Evolutionary conservation across 768 basidiomycete genomes (phyloP), one percentile per base, ranked within the genome.

Genomic region (Boletus pseudopeckii): DNA sequence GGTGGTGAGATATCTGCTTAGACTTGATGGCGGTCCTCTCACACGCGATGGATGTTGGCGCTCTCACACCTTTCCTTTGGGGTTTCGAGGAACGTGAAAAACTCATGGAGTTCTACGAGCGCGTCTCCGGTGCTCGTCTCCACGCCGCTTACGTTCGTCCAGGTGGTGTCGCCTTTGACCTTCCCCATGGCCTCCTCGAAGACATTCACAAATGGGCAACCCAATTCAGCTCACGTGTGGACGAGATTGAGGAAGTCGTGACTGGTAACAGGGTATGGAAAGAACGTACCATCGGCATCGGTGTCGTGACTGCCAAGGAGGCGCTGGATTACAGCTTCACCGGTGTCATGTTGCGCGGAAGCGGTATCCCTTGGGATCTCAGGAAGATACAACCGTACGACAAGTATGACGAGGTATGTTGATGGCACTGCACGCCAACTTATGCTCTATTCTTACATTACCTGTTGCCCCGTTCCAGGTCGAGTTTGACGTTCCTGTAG

Each of bases 71-170:
- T 36, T 99, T 98, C 86, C 78, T 99, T 30, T 99, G 96, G 94
- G 96, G 96, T 63, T 98, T 98, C 79, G 96, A 98, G 74, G 96
- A 99, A 73, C 92, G 96, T 52, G 96, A 98, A 76, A 99, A 99
- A 78, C 84, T 98, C 58, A 98, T 98, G 96, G 96, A 99, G 69
- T 99, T 98, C 75, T 99, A 99, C 71, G 96, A 99, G 74, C 93
- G 96, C 52, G 96, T 98, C 38, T 98, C 95, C 9, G 96, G 96
- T 59, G 96, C 96, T 5, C 94, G 96, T 51, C 80, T 99, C 64
- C 96, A 99, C 66, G 86, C 93, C 6, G 96, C 96, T n/a, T 99
- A 98, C 70, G 88, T 98, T 45, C 89, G 96, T 56, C 96, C 96
- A 1, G 96, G 96, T 56, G 96, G 96, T 63, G 96, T 99, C 45